A percentile compares a stretch with the other conserved stretches of the same genome.
Evolutionary conservation across 2,329 filamentous ascomycete genomes (phyloP).

Genomic region (Daldinia sp.): DNA sequence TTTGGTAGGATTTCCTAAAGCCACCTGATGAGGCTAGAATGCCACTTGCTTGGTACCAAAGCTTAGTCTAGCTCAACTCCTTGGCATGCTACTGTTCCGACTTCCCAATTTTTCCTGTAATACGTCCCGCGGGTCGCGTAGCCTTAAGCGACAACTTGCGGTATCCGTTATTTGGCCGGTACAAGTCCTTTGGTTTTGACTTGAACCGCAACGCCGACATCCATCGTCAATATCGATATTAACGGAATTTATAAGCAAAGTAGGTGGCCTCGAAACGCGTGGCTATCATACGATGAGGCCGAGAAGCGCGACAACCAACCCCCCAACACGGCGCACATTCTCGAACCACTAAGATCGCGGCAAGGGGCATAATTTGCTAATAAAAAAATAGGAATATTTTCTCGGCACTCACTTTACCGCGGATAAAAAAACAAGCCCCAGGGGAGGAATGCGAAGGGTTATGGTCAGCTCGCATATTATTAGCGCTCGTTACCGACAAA

Average conservation of each 20-base stretch:
- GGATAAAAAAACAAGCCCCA: background rate
- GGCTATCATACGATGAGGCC: slow-evolving; percentile 12
- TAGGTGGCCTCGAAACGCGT: background rate
- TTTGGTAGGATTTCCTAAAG: slow-evolving; percentile 8
- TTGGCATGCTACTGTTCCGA: slow-evolving; percentile 14
- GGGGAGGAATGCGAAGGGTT: background rate
- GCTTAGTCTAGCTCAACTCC: slow-evolving; percentile 9
- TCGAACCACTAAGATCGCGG: slow-evolving; percentile 6
- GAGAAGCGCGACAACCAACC: background rate
- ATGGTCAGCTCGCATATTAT: background rate
- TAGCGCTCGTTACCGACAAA: background rate
- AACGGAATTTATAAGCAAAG: slow-evolving; percentile 1
- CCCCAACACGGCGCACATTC: background rate
- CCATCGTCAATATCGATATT: too few species aligned
- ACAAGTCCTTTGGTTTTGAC: background rate
- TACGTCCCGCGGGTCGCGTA: background rate
- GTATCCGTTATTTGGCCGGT: background rate
- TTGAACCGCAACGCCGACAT: background rate
- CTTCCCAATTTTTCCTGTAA: background rate
- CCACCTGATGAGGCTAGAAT: slow-evolving; percentile 27
- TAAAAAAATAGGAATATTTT: background rate
- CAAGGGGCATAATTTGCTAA: slow-evolving; percentile 9
- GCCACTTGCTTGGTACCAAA: slow-evolving; percentile 1
- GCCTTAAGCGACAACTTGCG: background rate
- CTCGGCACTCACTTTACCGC: background rate